These are phyloP conservation scores for Ambrosia trifida DNA, from an alignment of 129 eudicot species.

Conservation along the genomic window DNA sequence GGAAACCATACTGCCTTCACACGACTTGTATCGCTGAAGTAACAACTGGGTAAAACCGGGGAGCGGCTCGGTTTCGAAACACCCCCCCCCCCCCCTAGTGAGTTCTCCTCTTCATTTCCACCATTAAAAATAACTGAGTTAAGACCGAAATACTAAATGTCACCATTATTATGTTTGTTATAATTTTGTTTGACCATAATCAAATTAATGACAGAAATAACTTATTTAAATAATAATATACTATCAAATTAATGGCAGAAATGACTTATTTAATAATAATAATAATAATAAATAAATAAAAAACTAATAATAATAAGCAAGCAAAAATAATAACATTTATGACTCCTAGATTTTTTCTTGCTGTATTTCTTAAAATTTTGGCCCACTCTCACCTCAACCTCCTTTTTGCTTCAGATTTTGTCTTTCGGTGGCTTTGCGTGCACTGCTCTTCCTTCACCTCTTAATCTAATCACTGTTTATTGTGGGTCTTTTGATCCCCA, in stretches of 20 bases:
- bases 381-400: constrained; percentile 28
- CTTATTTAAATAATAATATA: too few species aligned
- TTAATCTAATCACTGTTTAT: constrained; percentile 12
- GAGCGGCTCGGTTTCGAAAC: too few species aligned
- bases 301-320: not conserved
- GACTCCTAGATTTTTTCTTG: not conserved
- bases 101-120: not conserved
- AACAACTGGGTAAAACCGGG: too few species aligned
- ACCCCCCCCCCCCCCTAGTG: too few species aligned
- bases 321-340: too few species aligned
- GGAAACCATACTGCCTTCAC: too few species aligned
- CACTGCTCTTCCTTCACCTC: constrained; percentile 29
- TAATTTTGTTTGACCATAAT: not conserved
- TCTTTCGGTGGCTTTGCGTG: constrained; percentile 53
- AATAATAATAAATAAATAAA: too few species aligned
- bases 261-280: too few species aligned
- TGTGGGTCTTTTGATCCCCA: constrained; percentile 11
- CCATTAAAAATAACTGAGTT: not conserved
- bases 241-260: too few species aligned
- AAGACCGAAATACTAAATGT: not conserved
- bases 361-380: constrained; percentile 26
- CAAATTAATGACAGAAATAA: not conserved
- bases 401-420: constrained; percentile 41
- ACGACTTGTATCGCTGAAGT: too few species aligned
- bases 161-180: not conserved